These are phyloP conservation scores for Sequoia sempervirens DNA, from an alignment of 75 land plant genomes.

Conservation along the genomic window DNA sequence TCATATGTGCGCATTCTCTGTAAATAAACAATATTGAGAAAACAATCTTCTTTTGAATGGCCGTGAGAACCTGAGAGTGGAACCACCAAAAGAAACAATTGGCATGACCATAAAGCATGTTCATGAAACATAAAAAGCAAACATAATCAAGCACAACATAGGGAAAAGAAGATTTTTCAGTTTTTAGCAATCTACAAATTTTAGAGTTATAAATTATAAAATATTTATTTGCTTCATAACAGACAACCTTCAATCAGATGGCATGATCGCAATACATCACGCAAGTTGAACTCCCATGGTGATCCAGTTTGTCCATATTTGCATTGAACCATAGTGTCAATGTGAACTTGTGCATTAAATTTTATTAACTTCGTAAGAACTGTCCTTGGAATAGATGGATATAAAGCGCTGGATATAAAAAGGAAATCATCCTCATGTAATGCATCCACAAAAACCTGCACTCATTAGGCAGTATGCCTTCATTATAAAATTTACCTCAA, in stretches of 20 bases:
- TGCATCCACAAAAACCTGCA: slow-evolving; percentile 89
- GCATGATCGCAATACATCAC: slow-evolving; percentile 93
- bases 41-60: slow-evolving; percentile 19
- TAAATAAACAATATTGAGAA: slow-evolving; percentile 65
- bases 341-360: slow-evolving; percentile 70
- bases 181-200: neutral
- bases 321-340: slow-evolving; percentile 69
- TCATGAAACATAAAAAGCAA: neutral
- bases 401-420: slow-evolving; percentile 65
- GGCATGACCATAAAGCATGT: neutral
- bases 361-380: slow-evolving; percentile 57
- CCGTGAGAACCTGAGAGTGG: slow-evolving; percentile 33
- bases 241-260: slow-evolving; percentile 61
- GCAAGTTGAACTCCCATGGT: slow-evolving; percentile 99
- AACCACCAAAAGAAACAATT: neutral
- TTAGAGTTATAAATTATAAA: slow-evolving; percentile 1
- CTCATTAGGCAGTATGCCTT: slow-evolving; percentile 1
- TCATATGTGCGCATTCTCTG: slow-evolving; percentile 87
- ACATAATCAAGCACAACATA: neutral
- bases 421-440: slow-evolving; percentile 74
- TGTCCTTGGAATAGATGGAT: slow-evolving; percentile 54
- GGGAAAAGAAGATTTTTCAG: neutral
- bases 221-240: neutral
- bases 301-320: slow-evolving; percentile 87
- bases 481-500: neutral